Percentiles rank a stretch among this genome's conserved stretches.
phyloP scores from a whole-genome alignment of 1,139 yeast species.

The Yamadazyma epiphylla region DNA sequence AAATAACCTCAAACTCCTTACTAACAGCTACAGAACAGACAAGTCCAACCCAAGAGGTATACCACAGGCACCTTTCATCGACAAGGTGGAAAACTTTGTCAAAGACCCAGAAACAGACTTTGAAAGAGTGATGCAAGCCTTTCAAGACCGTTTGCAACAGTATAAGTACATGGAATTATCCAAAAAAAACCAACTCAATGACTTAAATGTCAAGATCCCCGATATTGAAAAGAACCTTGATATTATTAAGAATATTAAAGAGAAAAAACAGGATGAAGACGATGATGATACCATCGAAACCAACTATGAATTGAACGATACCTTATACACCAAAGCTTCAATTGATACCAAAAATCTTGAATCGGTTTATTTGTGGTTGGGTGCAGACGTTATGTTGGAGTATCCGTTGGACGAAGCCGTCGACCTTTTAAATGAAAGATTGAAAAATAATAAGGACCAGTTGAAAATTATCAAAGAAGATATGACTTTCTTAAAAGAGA shows the following conservation, averaged over 20 bases:
- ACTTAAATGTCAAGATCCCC: conserved; percentile 74
- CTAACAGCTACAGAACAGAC: conserved; percentile 40
- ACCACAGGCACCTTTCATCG: conserved; percentile 94
- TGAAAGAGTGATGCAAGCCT: conserved; percentile 60
- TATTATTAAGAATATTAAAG: conserved; percentile 59
- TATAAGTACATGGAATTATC: conserved; percentile 87
- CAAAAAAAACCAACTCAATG: conserved; percentile 64
- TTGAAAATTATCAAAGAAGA: conserved; percentile 70
- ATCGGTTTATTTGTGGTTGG: conserved; percentile 84
- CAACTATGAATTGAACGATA: conserved; percentile 88
- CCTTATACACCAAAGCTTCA: conserved; percentile 80
- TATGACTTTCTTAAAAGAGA: conserved; percentile 82
- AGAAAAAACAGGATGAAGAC: conserved; percentile 32
- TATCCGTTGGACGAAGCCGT: conserved; percentile 88
- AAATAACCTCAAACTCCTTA: too few relatives aligned
- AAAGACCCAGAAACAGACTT: conserved; percentile 66
- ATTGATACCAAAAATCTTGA: conserved; percentile 46
- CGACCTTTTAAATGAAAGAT: conserved; percentile 59
- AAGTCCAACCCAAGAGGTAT: conserved; percentile 85
- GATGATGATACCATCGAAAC: conserved; percentile 50
- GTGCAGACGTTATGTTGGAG: conserved; percentile 97
- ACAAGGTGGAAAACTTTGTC: conserved; percentile 72
- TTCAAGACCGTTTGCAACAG: conserved; percentile 77
- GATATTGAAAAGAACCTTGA: conserved; percentile 83
- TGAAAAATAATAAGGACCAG: conserved; percentile 59